Percentiles rank a stretch among this genome's conserved stretches.
Conservation (phyloP, 202 grass and related monocot species). For the Schoenoplectus triqueter region DNA sequence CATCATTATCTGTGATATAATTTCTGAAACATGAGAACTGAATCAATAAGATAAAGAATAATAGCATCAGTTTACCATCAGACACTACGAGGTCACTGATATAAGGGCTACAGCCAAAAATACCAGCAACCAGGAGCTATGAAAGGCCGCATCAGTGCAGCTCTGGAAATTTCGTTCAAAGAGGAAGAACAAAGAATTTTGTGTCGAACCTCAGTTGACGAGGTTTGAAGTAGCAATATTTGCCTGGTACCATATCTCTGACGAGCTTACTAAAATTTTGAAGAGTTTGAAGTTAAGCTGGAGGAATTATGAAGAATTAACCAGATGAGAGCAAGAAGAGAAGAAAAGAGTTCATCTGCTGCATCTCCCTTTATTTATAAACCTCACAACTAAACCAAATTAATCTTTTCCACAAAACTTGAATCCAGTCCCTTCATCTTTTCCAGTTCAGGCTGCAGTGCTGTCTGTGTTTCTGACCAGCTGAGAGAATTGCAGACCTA, state of each 20-base stretch:
- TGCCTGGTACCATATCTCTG: not conserved
- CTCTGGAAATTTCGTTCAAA: too few relatives aligned
- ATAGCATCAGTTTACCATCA: not conserved
- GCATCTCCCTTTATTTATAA: not conserved
- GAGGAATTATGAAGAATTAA: not conserved
- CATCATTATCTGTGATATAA: not conserved
- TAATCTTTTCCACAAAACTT: not conserved
- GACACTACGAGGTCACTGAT: too few relatives aligned
- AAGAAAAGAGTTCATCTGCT: not conserved
- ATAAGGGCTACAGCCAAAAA: too few relatives aligned
- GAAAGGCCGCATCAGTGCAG: too few relatives aligned
- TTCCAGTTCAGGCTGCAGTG: too few relatives aligned
- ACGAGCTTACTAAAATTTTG: not conserved
- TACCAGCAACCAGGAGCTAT: too few relatives aligned
- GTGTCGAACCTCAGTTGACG: not conserved
- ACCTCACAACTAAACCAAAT: not conserved
- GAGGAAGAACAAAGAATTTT: too few relatives aligned
- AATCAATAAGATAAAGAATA: too few relatives aligned
- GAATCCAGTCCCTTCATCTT: too few relatives aligned
- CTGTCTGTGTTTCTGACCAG: too few relatives aligned
- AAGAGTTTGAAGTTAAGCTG: not conserved
- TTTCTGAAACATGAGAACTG: too few relatives aligned
- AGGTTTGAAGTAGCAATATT: not conserved
- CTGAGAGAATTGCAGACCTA: too few relatives aligned
- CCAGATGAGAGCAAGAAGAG: not conserved